Conservation (phyloP, 176 grass and related monocot genomes). For the Carex pumila region DNA sequence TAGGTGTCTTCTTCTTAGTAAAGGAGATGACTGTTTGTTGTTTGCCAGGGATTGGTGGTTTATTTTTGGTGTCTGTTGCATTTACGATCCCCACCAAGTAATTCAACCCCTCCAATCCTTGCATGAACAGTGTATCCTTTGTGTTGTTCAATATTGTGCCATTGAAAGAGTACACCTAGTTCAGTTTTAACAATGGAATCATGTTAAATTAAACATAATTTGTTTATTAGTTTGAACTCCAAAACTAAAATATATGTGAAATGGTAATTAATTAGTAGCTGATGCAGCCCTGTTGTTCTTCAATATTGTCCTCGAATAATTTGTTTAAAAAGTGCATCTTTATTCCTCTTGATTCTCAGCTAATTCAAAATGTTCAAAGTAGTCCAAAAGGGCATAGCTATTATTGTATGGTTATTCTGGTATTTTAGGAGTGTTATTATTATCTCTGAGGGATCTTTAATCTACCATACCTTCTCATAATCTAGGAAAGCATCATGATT, state of each 20-base stretch:
- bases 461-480: background rate
- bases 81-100: constrained; percentile 46
- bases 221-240: background rate
- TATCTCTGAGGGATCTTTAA: background rate
- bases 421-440: background rate
- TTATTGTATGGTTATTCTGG: background rate
- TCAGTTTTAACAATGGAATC: background rate
- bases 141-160: constrained; percentile 33
- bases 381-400: background rate
- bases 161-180: constrained; percentile 85
- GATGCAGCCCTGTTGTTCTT: constrained; percentile 5
- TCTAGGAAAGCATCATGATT: constrained; percentile 15
- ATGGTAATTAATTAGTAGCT: constrained; percentile 47
- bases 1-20: constrained; percentile 39
- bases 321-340: background rate
- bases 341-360: background rate
- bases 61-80: constrained; percentile 17
- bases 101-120: constrained; percentile 50
- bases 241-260: background rate
- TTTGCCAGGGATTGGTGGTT: constrained; percentile 57
- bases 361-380: background rate
- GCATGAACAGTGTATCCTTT: constrained; percentile 74
- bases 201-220: background rate
- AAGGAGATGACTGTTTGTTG: constrained; percentile 83
- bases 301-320: background rate